These are phyloP conservation scores for Tetrastigma voinierianum DNA, from an alignment of 164 flowering plant species.

Conservation along the genomic window DNA sequence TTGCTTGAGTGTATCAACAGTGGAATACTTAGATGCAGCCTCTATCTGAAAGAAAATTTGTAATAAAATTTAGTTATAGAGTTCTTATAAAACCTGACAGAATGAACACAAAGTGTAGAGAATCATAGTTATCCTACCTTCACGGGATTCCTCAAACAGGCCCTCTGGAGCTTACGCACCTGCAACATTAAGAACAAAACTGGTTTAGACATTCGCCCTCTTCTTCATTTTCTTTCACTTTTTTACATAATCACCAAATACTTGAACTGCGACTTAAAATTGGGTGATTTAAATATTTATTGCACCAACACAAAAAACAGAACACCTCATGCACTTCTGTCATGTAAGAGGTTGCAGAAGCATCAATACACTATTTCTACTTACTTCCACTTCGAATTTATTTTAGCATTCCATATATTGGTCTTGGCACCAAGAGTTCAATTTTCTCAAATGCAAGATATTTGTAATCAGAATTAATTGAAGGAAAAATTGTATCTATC, in stretches of 20 bases:
- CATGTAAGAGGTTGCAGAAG: too few species aligned
- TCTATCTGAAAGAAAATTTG: constrained; percentile 55
- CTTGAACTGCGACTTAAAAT: too few species aligned
- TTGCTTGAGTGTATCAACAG: constrained; percentile 86
- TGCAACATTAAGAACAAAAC: constrained; percentile 18
- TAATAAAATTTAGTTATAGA: neutral
- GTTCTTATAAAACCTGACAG: neutral
- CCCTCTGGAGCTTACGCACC: constrained; percentile 87
- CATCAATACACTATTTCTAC: too few species aligned
- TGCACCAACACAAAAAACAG: too few species aligned
- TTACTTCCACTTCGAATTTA: too few species aligned
- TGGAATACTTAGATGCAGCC: constrained; percentile 85
- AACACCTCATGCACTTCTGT: too few species aligned
- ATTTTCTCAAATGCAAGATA: too few species aligned
- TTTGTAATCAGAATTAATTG: too few species aligned
- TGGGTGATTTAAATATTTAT: too few species aligned
- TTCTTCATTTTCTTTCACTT: neutral
- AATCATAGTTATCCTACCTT: constrained; percentile 45
- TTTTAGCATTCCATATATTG: too few species aligned
- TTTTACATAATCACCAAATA: neutral
- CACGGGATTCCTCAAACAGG: constrained; percentile 85
- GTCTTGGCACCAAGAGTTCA: too few species aligned
- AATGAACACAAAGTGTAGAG: neutral
- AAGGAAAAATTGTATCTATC: too few species aligned
- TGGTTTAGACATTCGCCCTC: neutral